Base-by-base conservation (phyloP, 2,329 filamentous ascomycete genomes). In the Fusarium succisae region DNA sequence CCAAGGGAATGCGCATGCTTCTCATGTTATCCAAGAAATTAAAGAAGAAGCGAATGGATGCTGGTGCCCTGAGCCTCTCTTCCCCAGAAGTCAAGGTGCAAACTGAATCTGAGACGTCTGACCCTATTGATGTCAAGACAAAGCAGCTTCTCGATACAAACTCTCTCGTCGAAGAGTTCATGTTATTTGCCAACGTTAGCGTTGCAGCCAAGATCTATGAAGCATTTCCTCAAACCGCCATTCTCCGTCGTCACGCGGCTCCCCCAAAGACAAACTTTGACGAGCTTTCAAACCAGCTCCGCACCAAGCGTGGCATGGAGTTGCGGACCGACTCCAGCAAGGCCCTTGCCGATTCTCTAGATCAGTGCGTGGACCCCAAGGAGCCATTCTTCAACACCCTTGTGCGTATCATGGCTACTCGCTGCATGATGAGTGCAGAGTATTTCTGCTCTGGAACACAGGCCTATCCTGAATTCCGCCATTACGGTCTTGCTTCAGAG, bases 301-400 rank as follows among this genome's bases (percentile, higher is more conserved):
- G 94, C 74, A 92, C 95, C 76, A 97, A 97, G 84, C 92, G 92
- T 70, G 91, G 91, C 48, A 86, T 98, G 74, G 92, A 95, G 74
- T 88, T 99, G 5, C 91, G 90, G 68, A 92, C 92, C 41, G 95
- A 97, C 73, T 96, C 94, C 53, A 98, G 95, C 15, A 94, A 94
- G 80, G 94, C 95, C n/a, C 89, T 99, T 20, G 96, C 97, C 58
- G 94, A 97, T 82, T 97, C 94, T 24, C 89, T 99, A 3, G 96
- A 99, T 82, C 86, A 84, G 39, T 99, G 96, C 81, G 87, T 92
- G 54, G 95, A 98, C 79, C 84, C 91, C 0, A 81, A 86, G 15
- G 94, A 98, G 78, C 94, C 96, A 35, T 99, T 98, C 86, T 98
- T 99, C 89, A 99, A 99, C 88, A 99, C 96, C 5, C 91, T 99